phyloP scores from a whole-genome alignment of 495 filamentous ascomycete genomes.

The Trichocladium uniseriatum region DNA sequence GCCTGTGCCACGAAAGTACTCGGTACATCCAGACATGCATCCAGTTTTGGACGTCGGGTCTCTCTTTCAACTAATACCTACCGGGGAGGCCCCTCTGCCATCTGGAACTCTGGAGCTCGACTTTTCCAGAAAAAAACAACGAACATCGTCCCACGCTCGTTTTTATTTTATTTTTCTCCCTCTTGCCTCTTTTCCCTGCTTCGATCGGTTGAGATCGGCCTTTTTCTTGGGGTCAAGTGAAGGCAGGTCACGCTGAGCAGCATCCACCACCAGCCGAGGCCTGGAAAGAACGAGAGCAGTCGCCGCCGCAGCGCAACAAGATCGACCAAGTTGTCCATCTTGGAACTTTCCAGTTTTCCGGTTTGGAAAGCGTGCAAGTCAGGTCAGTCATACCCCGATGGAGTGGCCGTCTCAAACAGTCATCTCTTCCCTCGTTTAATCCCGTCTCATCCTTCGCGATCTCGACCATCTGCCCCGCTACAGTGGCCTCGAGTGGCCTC shows the following conservation, averaged over 20 bases:
- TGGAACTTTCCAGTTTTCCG: background rate
- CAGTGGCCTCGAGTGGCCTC: conserved; percentile 12
- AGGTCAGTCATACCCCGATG: conserved; percentile 2
- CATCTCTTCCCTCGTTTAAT: background rate
- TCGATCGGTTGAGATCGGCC: conserved; percentile 13
- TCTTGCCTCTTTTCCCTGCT: background rate
- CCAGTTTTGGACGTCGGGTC: background rate
- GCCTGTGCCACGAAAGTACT: background rate
- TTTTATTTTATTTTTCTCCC: too few species aligned
- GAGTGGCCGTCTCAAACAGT: background rate
- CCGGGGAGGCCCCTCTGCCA: conserved; percentile 2
- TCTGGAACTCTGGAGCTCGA: conserved; percentile 1
- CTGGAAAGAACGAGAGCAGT: background rate
- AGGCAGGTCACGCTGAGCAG: background rate
- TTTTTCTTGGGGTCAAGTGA: background rate
- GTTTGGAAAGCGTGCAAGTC: too few species aligned
- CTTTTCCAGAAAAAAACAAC: conserved; percentile 3
- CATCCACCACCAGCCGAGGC: background rate
- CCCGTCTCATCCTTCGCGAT: background rate
- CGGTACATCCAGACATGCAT: background rate
- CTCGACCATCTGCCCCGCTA: conserved; percentile 7
- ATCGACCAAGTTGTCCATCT: background rate
- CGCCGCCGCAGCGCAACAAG: background rate
- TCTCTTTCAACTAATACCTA: conserved; percentile 6
- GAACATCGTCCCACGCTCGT: conserved; percentile 16